Evolutionary conservation across 495 filamentous ascomycete genomes (phyloP), one percentile per base, ranked within the genome.

Genomic region (Astrothelium subdiscretum): DNA sequence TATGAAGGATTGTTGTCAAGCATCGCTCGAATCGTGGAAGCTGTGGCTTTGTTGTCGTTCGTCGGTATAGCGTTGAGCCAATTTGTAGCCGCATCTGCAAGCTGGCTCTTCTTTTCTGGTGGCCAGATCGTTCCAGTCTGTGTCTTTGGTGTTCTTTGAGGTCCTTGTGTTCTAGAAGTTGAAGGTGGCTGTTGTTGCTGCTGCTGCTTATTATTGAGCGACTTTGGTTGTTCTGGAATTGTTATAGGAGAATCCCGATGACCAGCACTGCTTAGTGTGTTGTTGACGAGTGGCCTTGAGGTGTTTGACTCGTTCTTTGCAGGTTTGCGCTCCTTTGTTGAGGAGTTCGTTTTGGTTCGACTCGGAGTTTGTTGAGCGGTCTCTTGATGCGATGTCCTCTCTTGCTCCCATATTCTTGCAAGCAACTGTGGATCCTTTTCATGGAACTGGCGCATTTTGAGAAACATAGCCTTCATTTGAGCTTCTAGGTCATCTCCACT

Each of bases 1-100:
- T 83, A 83, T 20, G 72, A 76, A 0, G 79, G 79, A 68, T 81
- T 80, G 22, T 60, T 60, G 43, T 81, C 70, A 22, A 83, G 64
- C 29, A 83, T 69, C 8, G 59, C 59, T 43, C 69, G 67, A 0
- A 83, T 70, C 24, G 73, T 59, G 3, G 74, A 66, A n/a, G 69
- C 18, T 20, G 18, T 32, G 12, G 72, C 32, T 2, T 38, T 63
- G 13, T 61, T 69, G 22, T 58, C 57, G 59, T 77, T 77, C 40
- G 69, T 65, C 2, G 63, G 67, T 3, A 67, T 59, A 3, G 26
- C 31, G 31, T 72, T 68, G 15, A 77, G 57, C 63, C 68, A 74
- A 22, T 40, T 60, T 6, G 68, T 42, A 11, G 72, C 69, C 0
- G 71, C 67, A n/a, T 59, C 61, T 20, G 72, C 71, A 2, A 77